Base-by-base conservation (phyloP, 106 monocot genomes). In the Xerophyta viscosa region DNA sequence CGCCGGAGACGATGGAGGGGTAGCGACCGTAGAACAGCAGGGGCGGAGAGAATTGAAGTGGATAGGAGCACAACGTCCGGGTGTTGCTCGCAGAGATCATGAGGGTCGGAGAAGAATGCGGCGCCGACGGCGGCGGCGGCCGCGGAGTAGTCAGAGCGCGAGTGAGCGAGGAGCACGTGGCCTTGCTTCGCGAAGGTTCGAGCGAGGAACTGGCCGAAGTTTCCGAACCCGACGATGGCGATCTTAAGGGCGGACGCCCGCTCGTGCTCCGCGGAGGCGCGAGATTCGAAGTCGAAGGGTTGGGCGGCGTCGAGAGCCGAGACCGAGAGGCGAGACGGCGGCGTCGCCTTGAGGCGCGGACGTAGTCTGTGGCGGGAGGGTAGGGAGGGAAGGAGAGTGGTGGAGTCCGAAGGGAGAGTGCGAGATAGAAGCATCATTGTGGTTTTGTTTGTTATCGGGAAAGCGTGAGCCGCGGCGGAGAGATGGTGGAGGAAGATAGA, bases 21-120 rank as follows among this genome's bases (percentile, higher is more conserved):
- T 27, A 80, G 59, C 36, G 72, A 58, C n/a, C 46, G 19, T 37
- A 80, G 71, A 42, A 77, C 80, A 50, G 62, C 0, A 28, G 54
- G 23, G 47, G 62, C 18, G 64, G 73, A 74, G 18, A 79, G 70
- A 57, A 77, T 77, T 42, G 86, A 70, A 28, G 86, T 66, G 50
- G 59, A 73, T 52, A 79, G 61, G 46, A 80, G 33, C 17, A 84
- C 71, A 24, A 84, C 78, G 41, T 84, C 84, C 8, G 84, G 84
- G 61, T 84, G 84, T 67, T 74, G 61, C 71, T 84, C 84, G 68
- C 84, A 84, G 64, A 84, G 75, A 27, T 78, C 78, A 60, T 84
- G 58, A 14, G 78, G 84, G 19, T 84, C 84, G 12, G 25, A 21
- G 58, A 71, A 84, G 60, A 75, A 84, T 39, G 57, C 3, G 27